Percentiles rank a stretch among this genome's conserved stretches.
phyloP scores from a whole-genome alignment of 768 basidiomycete species.

The Hypholoma sublateritium region DNA sequence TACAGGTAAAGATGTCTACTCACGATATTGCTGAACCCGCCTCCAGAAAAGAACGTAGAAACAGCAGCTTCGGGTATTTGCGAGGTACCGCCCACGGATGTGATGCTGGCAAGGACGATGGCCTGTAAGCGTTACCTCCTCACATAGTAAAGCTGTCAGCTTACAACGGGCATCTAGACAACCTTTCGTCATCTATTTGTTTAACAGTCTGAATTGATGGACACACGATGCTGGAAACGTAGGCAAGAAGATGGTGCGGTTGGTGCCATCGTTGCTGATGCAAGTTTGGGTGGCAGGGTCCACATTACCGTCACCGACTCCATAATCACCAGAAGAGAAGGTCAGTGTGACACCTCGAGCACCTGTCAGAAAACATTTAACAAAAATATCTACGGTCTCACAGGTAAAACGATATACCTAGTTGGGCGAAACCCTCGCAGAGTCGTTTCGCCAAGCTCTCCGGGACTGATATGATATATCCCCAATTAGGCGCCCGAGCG shows the following conservation, averaged over 20 bases:
- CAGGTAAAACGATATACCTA: constrained; percentile 19
- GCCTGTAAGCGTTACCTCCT: background rate
- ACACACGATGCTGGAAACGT: constrained; percentile 55
- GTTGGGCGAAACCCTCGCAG: constrained; percentile 54
- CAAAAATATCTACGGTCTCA: background rate
- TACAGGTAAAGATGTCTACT: constrained; percentile 11
- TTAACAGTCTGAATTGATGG: too few relatives aligned
- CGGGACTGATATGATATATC: background rate
- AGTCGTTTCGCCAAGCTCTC: constrained; percentile 19
- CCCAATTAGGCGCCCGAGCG: background rate
- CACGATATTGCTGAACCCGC: constrained; percentile 72
- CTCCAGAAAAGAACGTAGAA: constrained; percentile 58
- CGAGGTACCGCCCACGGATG: constrained; percentile 63
- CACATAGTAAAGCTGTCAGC: constrained; percentile 5
- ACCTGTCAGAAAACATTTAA: constrained; percentile 31
- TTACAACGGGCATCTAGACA: constrained; percentile 48
- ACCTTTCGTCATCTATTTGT: too few relatives aligned
- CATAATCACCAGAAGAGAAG: constrained; percentile 64
- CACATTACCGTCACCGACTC: constrained; percentile 62
- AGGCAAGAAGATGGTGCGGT: constrained; percentile 49
- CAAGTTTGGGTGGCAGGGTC: constrained; percentile 53
- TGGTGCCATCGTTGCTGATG: constrained; percentile 54
- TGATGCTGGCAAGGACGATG: constrained; percentile 46
- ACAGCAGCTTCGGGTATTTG: constrained; percentile 54
- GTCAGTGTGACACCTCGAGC: constrained; percentile 52